Conservation (phyloP, 2,329 filamentous ascomycete genomes). For the Scedosporium boydii region DNA sequence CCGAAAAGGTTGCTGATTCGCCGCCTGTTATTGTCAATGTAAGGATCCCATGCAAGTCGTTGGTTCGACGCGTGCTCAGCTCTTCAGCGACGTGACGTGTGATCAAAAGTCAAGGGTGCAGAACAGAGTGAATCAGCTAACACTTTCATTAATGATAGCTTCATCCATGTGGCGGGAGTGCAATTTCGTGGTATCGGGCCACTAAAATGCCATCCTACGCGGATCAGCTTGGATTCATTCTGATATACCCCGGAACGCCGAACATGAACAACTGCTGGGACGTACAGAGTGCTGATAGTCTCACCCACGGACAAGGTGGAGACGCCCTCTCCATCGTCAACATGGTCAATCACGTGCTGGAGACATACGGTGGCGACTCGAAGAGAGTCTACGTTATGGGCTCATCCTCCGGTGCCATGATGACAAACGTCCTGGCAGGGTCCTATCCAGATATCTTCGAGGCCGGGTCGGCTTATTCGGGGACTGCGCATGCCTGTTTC, state of each 20-base stretch:
- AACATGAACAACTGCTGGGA: slow-evolving; percentile 47
- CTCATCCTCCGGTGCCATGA: slow-evolving; percentile 35
- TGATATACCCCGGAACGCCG: slow-evolving; percentile 45
- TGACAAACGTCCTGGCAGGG: slow-evolving; percentile 41
- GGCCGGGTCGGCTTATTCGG: slow-evolving; percentile 40
- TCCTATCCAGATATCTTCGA: slow-evolving; percentile 45
- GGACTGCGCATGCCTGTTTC: slow-evolving; percentile 30
- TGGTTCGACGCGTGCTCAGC: not conserved
- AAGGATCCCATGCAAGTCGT: not conserved
- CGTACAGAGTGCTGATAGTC: slow-evolving; percentile 36
- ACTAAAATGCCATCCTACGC: slow-evolving; percentile 35
- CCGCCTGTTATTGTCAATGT: slow-evolving; percentile 34
- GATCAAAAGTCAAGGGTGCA: not conserved
- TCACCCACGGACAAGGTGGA: slow-evolving; percentile 47
- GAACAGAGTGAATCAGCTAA: not conserved
- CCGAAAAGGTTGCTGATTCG: slow-evolving; percentile 23
- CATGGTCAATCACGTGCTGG: slow-evolving; percentile 46
- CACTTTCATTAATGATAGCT: not conserved
- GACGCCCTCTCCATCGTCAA: slow-evolving; percentile 46
- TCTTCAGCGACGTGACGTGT: too few species aligned
- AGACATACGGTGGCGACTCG: slow-evolving; percentile 40
- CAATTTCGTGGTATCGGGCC: slow-evolving; percentile 33
- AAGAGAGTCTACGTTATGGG: slow-evolving; percentile 45
- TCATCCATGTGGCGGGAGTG: slow-evolving; percentile 34
- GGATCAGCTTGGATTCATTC: slow-evolving; percentile 31